A percentile compares a stretch with the other conserved stretches of the same genome.
phyloP scores from a whole-genome alignment of 2,329 filamentous ascomycete genomes.

The Acarospora socialis region DNA sequence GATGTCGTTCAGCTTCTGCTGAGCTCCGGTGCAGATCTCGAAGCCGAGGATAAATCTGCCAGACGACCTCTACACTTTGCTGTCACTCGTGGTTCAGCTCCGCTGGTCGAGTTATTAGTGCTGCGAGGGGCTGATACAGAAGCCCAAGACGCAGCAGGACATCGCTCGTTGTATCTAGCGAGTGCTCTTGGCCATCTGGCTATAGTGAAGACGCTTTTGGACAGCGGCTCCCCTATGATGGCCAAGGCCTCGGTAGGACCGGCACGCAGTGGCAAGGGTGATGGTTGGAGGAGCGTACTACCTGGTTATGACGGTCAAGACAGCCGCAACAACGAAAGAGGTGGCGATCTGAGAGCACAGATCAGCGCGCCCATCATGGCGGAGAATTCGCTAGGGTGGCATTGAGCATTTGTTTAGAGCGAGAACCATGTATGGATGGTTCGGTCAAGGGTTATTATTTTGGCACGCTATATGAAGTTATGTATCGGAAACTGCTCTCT shows the following conservation, averaged over 20 bases:
- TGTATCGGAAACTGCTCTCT: too few species aligned
- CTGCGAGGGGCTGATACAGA: slow-evolving; percentile 21
- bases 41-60: slow-evolving; percentile 19
- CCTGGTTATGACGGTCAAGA: too few species aligned
- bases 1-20: slow-evolving; percentile 22
- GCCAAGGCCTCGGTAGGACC: too few species aligned
- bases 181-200: slow-evolving; percentile 21
- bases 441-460: too few species aligned
- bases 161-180: slow-evolving; percentile 23
- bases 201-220: slow-evolving; percentile 22
- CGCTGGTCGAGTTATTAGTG: slow-evolving; percentile 21
- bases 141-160: slow-evolving; percentile 21
- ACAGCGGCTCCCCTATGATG: slow-evolving; percentile 21
- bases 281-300: too few species aligned
- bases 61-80: slow-evolving; percentile 24
- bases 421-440: too few species aligned
- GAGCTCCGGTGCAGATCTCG: slow-evolving; percentile 21
- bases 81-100: slow-evolving; percentile 18
- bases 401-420: too few species aligned
- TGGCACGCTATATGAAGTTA: too few species aligned
- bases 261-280: too few species aligned
- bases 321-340: too few species aligned
- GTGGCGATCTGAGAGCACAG: too few species aligned
- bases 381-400: slow-evolving; percentile 93
- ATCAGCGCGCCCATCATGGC: slow-evolving; percentile 86